These are phyloP conservation scores for Pseudozyma tsukubaensis DNA, from an alignment of 1,284 basidiomycete species.

Conservation along the genomic window DNA sequence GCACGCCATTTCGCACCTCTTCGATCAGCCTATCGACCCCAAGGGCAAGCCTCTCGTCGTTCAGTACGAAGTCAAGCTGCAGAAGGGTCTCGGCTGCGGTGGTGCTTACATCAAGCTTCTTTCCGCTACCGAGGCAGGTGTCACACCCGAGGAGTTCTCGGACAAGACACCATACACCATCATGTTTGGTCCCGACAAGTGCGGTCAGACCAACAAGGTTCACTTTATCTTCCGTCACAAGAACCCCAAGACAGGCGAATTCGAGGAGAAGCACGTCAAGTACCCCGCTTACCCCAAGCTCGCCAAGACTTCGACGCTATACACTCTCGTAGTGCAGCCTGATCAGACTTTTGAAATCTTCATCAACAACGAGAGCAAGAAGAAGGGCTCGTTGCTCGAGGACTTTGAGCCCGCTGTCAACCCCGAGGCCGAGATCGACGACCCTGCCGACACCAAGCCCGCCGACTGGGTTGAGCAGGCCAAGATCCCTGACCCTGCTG, in stretches of 20 bases:
- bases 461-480: conserved; percentile 90
- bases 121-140: conserved; percentile 69
- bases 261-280: conserved; percentile 96
- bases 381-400: conserved; percentile 85
- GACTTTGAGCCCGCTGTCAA: conserved; percentile 96
- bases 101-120: conserved; percentile 99
- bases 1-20: conserved; percentile 96
- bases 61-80: conserved; percentile 96
- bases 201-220: conserved; percentile 67
- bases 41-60: conserved; percentile 89
- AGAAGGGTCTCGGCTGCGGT: conserved; percentile 98
- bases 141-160: conserved; percentile 64
- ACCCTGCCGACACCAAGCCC: conserved; percentile 90
- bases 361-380: conserved; percentile 81
- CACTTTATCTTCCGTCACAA: conserved; percentile 69
- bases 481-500: conserved; percentile 85
- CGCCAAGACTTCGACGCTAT: conserved; percentile 64
- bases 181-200: conserved; percentile 69
- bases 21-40: conserved; percentile 82
- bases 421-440: conserved; percentile 91
- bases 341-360: conserved; percentile 94
- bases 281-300: conserved; percentile 79
- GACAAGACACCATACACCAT: conserved; percentile 69
- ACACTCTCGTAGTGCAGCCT: conserved; percentile 79
- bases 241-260: conserved; percentile 71